Evolutionary conservation across 148 eudicot genomes (phyloP).

Genomic region (Nyssa sinensis): DNA sequence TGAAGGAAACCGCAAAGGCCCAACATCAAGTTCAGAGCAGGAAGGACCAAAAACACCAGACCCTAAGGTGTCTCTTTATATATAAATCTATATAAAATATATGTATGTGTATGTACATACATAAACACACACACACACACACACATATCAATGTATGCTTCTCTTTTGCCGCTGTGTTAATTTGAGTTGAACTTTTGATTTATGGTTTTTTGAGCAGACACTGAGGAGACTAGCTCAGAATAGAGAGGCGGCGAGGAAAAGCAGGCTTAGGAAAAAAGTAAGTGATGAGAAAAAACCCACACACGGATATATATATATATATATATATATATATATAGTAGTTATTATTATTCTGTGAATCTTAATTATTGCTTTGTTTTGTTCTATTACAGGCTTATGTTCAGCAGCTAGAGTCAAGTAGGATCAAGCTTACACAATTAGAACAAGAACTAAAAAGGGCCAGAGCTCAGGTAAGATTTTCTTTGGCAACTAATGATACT

Average conservation of each 20-base stretch:
- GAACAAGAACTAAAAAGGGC: constrained; percentile 96
- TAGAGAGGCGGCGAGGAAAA: constrained; percentile 99
- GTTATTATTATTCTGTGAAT: background rate
- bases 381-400: constrained; percentile 79
- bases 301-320: too few species aligned
- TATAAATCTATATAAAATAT: background rate
- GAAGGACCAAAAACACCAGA: constrained; percentile 85
- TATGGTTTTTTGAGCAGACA: constrained; percentile 50
- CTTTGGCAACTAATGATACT: too few species aligned
- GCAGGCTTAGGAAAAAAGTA: constrained; percentile 98
- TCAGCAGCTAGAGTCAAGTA: constrained; percentile 93
- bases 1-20: constrained; percentile 84
- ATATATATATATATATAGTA: background rate
- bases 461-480: constrained; percentile 66
- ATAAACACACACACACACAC: background rate
- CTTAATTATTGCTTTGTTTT: background rate
- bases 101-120: background rate
- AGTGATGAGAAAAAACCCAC: constrained; percentile 14
- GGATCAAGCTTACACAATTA: constrained; percentile 81
- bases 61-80: constrained; percentile 58
- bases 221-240: constrained; percentile 98
- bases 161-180: background rate
- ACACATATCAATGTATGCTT: background rate
- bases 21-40: constrained; percentile 68
- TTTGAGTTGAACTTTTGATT: constrained; percentile 11